Evolutionary conservation across 805 yeast species (phyloP), one percentile per base, ranked within the genome.

Genomic region (Torulaspora gathmanii): DNA sequence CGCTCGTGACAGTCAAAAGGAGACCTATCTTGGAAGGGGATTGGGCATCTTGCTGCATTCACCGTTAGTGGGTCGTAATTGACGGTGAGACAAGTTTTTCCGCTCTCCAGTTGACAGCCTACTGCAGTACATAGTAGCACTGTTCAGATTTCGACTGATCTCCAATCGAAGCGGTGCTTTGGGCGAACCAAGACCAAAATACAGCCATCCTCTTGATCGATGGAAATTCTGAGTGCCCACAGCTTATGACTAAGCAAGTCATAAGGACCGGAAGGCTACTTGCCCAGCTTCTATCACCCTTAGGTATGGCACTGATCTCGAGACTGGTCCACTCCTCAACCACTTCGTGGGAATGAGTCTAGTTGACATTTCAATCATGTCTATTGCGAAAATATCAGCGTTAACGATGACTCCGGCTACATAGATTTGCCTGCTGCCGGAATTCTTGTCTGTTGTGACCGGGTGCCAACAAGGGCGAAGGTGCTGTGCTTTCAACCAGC

Each of bases 341-440:
- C 50, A 46, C 33, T 30, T 46, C 27, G 50, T 42, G 22, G 50
- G 42, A 27, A 16, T 46, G 43, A 46, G 46, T 31, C 26, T 46
- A 26, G 29, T n/a, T 0, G 46, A 46, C 25, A 46, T 46, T 13
- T 42, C 46, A 2, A 37, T 46, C 9, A 5, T 42, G 7, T 42
- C 50, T 10, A 37, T 34, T 25, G 19, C 26, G 20, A 46, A 46
- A 42, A 46, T 1, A 42, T 46, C 3, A 16, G 16, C 16, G 20
- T 31, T 15, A 41, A 41, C 27, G 44, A 33, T 19, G 44, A 33
- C 13, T 28, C 44, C 7, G 44, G 39, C 22, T 46, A 46, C 33
- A 46, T 27, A 19, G 50, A 46, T 17, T 33, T 46, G 35, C n/a
- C 33, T 10, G 44, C 46, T 9, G 38, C 50, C 2, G 50, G 50